Conservation (phyloP, 192 early-diverging fungal genomes). For the Diversispora eburnea region DNA sequence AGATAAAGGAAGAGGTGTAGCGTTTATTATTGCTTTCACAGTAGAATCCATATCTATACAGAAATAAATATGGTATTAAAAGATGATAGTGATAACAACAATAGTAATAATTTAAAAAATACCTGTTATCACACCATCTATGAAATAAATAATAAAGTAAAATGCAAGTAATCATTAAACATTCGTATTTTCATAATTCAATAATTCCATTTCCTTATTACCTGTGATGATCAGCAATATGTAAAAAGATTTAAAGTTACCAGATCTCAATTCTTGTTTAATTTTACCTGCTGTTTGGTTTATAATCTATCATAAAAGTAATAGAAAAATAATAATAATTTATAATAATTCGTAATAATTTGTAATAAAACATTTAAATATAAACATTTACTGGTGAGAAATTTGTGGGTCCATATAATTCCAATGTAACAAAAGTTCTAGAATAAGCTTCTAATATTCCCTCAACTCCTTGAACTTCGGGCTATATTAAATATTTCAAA, state of each 20-base stretch:
- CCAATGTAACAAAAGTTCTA: constrained; percentile 33
- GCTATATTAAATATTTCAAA: constrained; percentile 31
- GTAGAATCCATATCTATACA: constrained; percentile 39
- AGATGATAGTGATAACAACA: not conserved
- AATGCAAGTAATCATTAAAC: not conserved
- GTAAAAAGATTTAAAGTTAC: constrained; percentile 18
- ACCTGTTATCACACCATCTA: constrained; percentile 27
- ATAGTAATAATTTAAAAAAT: too few species aligned
- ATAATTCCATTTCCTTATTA: not conserved
- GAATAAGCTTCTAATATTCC: constrained; percentile 48
- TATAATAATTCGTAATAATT: too few species aligned
- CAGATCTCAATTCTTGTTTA: constrained; percentile 4
- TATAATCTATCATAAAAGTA: constrained; percentile 7
- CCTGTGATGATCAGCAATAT: constrained; percentile 16
- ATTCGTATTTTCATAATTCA: not conserved
- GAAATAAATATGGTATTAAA: not conserved
- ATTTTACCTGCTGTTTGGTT: constrained; percentile 17
- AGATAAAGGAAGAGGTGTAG: constrained; percentile 40
- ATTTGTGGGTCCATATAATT: constrained; percentile 53
- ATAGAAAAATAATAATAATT: not conserved
- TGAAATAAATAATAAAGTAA: constrained; percentile 14
- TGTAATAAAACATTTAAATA: not conserved
- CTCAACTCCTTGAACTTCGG: constrained; percentile 51
- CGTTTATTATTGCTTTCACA: constrained; percentile 41
- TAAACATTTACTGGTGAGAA: constrained; percentile 40